A percentile compares a stretch with the other conserved stretches of the same genome.
phyloP scores from a whole-genome alignment of 2,329 filamentous ascomycete genomes.

The Colletotrichum horii region DNA sequence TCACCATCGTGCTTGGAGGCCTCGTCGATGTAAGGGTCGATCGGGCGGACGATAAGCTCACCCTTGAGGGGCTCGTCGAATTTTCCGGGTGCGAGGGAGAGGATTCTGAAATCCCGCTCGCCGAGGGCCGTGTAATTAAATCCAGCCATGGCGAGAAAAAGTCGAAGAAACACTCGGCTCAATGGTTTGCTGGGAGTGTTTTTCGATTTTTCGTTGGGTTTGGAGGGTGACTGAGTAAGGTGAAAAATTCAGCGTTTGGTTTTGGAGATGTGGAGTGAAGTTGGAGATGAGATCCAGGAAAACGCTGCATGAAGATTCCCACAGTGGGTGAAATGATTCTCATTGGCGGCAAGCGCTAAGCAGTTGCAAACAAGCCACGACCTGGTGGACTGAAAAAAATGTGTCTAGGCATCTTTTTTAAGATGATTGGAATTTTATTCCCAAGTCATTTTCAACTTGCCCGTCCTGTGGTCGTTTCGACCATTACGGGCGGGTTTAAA shows the following conservation, averaged over 20 bases:
- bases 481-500: not conserved
- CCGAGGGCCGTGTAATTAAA: not conserved
- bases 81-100: conserved; percentile 1
- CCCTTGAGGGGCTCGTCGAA: conserved; percentile 1
- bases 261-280: conserved; percentile 19
- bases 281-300: conserved; percentile 9
- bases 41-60: not conserved
- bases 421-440: not conserved
- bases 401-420: not conserved
- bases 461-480: not conserved
- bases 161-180: not conserved
- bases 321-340: not conserved
- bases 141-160: not conserved
- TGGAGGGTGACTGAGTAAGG: not conserved
- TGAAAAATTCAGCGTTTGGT: not conserved
- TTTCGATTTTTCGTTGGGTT: not conserved
- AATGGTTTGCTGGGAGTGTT: not conserved
- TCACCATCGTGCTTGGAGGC: conserved; percentile 6
- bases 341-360: not conserved
- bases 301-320: conserved; percentile 11
- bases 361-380: not conserved
- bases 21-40: conserved; percentile 16
- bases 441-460: not conserved
- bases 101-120: conserved; percentile 16
- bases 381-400: not conserved